Percentiles rank a stretch among this genome's conserved stretches.
phyloP scores from a whole-genome alignment of 2,329 filamentous ascomycete species.

The Fonsecaea erecta region DNA sequence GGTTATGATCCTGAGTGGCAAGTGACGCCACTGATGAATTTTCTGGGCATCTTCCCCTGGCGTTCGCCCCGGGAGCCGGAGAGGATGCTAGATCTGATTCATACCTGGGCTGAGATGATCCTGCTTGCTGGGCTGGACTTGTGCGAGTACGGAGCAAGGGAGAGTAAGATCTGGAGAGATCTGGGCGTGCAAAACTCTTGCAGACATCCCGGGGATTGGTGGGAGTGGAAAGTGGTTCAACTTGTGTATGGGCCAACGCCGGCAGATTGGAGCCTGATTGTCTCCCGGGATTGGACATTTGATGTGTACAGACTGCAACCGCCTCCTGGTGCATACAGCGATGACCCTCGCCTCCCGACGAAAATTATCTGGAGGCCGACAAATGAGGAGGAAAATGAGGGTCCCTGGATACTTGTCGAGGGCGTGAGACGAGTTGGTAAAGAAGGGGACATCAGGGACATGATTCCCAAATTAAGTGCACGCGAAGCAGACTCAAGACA shows the following conservation, averaged over 20 bases:
- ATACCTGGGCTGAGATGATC: not conserved
- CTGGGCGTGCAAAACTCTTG: not conserved
- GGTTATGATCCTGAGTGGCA: not conserved
- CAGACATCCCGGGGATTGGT: too few species aligned
- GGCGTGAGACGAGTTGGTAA: not conserved
- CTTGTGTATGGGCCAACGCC: constrained; percentile 7
- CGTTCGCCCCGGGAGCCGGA: too few species aligned
- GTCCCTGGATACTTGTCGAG: not conserved
- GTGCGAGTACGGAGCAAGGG: not conserved
- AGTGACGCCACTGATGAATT: not conserved
- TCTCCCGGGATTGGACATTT: not conserved
- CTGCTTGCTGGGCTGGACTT: constrained; percentile 2
- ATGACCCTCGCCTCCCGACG: not conserved
- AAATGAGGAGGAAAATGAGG: not conserved
- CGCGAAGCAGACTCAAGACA: not conserved
- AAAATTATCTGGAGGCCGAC: not conserved
- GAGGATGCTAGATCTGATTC: not conserved
- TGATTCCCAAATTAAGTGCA: not conserved
- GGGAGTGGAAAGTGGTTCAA: not conserved
- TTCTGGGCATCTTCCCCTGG: not conserved
- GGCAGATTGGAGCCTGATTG: not conserved
- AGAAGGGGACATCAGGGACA: not conserved
- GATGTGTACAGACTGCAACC: not conserved
- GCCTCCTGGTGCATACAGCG: not conserved
- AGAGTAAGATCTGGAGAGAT: not conserved